Conservation (phyloP, 257 asterid species). For the Nemophila menziesii region DNA sequence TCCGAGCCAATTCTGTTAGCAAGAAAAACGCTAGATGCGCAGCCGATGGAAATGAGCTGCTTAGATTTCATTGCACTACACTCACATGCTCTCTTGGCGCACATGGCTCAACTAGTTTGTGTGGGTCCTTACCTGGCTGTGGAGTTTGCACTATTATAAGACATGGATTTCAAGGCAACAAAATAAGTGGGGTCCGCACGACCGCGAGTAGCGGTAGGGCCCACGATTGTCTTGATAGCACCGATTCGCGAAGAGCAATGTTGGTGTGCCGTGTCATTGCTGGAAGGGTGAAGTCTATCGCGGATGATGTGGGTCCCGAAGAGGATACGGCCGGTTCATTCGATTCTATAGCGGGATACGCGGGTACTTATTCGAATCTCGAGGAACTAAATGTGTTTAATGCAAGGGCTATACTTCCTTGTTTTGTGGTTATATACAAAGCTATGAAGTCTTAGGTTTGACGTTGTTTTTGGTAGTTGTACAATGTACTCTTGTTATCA, state of each 20-base stretch:
- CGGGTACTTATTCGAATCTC: slow-evolving; percentile 25
- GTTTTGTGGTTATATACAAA: slow-evolving; percentile 43
- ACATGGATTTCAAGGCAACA: slow-evolving; percentile 58
- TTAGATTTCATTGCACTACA: slow-evolving; percentile 70
- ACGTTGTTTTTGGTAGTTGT: slow-evolving; percentile 1
- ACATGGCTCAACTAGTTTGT: slow-evolving; percentile 60
- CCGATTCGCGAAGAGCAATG: slow-evolving; percentile 50
- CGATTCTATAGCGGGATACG: slow-evolving; percentile 33
- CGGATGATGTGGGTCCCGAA: slow-evolving; percentile 25
- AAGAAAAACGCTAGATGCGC: slow-evolving; percentile 77
- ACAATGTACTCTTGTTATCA: background rate
- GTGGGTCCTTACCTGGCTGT: slow-evolving; percentile 64
- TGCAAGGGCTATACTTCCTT: slow-evolving; percentile 45
- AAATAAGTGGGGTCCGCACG: slow-evolving; percentile 45
- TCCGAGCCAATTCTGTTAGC: slow-evolving; percentile 35
- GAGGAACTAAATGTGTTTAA: slow-evolving; percentile 43
- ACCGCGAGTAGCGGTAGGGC: slow-evolving; percentile 88
- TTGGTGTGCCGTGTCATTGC: slow-evolving; percentile 89
- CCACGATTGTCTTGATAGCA: slow-evolving; percentile 44
- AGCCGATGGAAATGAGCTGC: slow-evolving; percentile 96
- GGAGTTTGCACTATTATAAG: slow-evolving; percentile 75
- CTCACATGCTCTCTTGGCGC: slow-evolving; percentile 77
- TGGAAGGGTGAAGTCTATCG: slow-evolving; percentile 49
- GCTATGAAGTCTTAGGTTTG: slow-evolving; percentile 22
- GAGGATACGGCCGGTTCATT: slow-evolving; percentile 12